Evolutionary conservation across 352 stramenopile species (phyloP), one percentile per base, ranked within the genome.

Genomic region (Albugo candida): DNA sequence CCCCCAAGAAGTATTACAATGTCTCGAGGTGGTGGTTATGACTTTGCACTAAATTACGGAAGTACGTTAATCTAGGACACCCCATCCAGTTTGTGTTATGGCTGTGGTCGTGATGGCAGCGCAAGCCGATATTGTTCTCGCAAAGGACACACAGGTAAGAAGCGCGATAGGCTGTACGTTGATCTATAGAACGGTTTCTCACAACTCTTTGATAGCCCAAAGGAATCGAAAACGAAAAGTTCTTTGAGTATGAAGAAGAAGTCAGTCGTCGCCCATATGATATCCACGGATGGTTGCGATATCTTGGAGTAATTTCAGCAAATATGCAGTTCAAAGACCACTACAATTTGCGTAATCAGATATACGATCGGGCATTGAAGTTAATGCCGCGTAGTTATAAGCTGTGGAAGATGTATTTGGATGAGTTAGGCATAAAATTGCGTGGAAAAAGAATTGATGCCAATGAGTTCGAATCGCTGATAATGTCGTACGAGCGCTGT

Each of bases 341-440:
- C 27, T 36, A 59, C 12, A 43, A 3, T 3, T 8, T 43, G 17
- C 17, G 17, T 3, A 8, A 24, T 43, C 17, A 43, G 17, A 53
- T 97, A 20, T 96, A 92, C 51, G 84, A 97, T 50, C 68, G 89
- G 18, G 83, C 80, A 3, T 45, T 97, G 2, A 60, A 70, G 13
- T 56, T 59, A 36, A 65, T 97, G 0, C 89, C 89, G 16, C 67
- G 80, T 45, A 95, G 79, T 61, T 97, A 96, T 68, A 97, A 97
- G 63, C 76, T 97, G 16, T 97, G 92, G 91, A 89, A 95, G 47
- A 47, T 62, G 50, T 93, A 86, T 51, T 62, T 88, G 57, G 69
- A 83, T 54, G 67, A 92, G 36, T 58, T 65, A 41, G 74, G 75
- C 45, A 51, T 45, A 13, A 53, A 72, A 27, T 72, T 71, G 48